These are phyloP conservation scores for Phytophthora meadii DNA, from an alignment of 352 stramenopile genomes.

Conservation along the genomic window DNA sequence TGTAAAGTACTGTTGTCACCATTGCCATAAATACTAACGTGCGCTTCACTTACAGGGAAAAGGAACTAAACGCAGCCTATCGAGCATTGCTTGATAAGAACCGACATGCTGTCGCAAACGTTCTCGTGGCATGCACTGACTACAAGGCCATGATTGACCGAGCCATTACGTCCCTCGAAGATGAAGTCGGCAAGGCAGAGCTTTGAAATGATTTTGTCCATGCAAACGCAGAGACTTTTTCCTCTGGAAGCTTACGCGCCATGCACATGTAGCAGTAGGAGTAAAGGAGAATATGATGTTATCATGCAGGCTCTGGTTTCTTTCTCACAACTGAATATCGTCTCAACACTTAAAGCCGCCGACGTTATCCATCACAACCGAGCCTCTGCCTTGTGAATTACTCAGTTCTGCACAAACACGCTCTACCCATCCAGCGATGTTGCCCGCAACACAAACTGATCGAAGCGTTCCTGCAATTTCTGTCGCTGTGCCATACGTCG, in stretches of 20 bases:
- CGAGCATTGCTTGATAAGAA: slow-evolving; percentile 64
- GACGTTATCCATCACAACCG: background rate
- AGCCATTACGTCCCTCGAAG: slow-evolving; percentile 65
- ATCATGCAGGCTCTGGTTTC: slow-evolving; percentile 27
- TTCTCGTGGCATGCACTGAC: slow-evolving; percentile 67
- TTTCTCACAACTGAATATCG: slow-evolving; percentile 12
- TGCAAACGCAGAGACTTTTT: slow-evolving; percentile 12
- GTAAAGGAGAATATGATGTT: slow-evolving; percentile 34
- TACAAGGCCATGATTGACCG: slow-evolving; percentile 72
- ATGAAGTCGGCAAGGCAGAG: slow-evolving; percentile 59
- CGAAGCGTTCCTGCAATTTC: slow-evolving; percentile 87
- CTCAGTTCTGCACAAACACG: slow-evolving; percentile 22
- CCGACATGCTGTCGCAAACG: slow-evolving; percentile 64
- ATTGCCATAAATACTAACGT: too few species aligned
- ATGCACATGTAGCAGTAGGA: slow-evolving; percentile 26
- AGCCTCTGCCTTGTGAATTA: slow-evolving; percentile 19
- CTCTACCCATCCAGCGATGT: slow-evolving; percentile 49
- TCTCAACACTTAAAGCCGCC: slow-evolving; percentile 7
- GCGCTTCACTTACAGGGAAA: slow-evolving; percentile 36
- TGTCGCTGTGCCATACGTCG: slow-evolving; percentile 83
- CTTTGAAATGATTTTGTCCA: slow-evolving; percentile 32
- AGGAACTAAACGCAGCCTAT: slow-evolving; percentile 59
- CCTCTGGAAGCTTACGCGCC: slow-evolving; percentile 16
- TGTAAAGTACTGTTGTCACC: too few species aligned
- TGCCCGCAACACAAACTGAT: slow-evolving; percentile 82